Evolutionary conservation across 192 early-diverging fungal species (phyloP), one percentile per base, ranked within the genome.

Genomic region (Pilobolus umbonatus): DNA sequence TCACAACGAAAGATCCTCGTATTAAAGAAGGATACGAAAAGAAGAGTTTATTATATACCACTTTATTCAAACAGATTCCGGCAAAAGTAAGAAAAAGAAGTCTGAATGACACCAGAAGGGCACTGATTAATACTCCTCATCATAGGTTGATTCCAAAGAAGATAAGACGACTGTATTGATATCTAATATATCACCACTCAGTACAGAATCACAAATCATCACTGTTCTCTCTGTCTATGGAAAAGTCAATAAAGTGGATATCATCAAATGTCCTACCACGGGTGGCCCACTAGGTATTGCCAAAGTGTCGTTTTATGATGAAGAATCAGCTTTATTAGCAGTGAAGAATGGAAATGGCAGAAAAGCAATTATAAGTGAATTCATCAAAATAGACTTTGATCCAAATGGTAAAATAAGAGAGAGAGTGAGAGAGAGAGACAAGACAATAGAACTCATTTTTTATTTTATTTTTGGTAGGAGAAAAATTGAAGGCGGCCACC

Each of bases 151-250:
- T 35, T 35, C 34, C 5, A 35, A 8, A 17, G 38, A 40, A 15
- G 38, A 5, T 11, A 61, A 57, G 0, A 36, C 53, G 19, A 56
- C 62, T 11, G 62, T 73, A 10, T 55, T 74, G 14, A 44, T 74
- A 12, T 69, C 72, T 5, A 47, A 65, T 34, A 51, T 74, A 6
- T 59, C 65, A 24, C 62, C 72, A 3, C 38, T 65, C 3, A 69
- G 59, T 3, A 74, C 65, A 10, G 72, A 63, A 38, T 21, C 57
- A 15, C 65, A 68, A 42, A 43, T 74, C 19, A 58, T 47, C 15
- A 62, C 72, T 2, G 49, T 69, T 22, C 71, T 81, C 48, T 73
- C 75, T 19, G 59, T 72, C 49, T 81, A 77, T 67, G 79, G 79
- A 9, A 61, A 73, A 44, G 73, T 75, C 31, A 55, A 75, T 35